A percentile compares a stretch with the other conserved stretches of the same genome.
Evolutionary conservation across 495 filamentous ascomycete species (phyloP).

Genomic region (Neurospora tetrasperma): DNA sequence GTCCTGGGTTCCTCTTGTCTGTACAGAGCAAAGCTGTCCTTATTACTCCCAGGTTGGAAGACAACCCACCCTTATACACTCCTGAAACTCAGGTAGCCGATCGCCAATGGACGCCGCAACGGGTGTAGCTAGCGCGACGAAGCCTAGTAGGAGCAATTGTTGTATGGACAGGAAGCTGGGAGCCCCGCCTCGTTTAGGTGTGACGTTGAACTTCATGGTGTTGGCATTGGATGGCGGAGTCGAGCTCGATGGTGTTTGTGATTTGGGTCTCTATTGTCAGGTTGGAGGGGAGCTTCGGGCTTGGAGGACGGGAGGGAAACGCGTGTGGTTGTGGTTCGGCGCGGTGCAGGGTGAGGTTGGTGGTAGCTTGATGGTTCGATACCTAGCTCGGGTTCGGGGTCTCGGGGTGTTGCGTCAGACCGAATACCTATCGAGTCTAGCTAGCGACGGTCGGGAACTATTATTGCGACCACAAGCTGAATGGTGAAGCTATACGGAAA

Average conservation of each 20-base stretch:
- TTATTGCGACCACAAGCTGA: neutral
- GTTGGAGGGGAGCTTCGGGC: neutral
- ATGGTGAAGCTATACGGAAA: neutral
- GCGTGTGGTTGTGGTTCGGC: neutral
- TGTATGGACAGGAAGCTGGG: neutral
- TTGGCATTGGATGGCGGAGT: neutral
- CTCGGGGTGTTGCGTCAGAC: neutral
- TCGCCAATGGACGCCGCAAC: constrained; percentile 73
- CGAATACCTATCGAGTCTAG: neutral
- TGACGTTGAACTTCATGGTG: neutral
- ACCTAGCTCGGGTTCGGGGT: neutral
- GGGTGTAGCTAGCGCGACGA: constrained; percentile 36
- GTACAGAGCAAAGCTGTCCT: neutral
- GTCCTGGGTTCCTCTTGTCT: neutral
- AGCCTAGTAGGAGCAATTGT: constrained; percentile 23
- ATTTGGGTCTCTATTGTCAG: too few species aligned
- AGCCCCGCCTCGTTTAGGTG: neutral
- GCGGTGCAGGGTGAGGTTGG: too few species aligned
- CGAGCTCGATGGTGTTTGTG: neutral
- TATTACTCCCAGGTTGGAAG: neutral
- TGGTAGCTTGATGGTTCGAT: neutral
- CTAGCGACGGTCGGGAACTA: neutral
- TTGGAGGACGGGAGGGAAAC: neutral
- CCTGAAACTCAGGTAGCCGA: constrained; percentile 74
- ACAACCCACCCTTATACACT: constrained; percentile 68